These are phyloP conservation scores for Graphilbum ipis-grandicollis DNA, from an alignment of 2,329 filamentous ascomycete genomes.

Conservation along the genomic window DNA sequence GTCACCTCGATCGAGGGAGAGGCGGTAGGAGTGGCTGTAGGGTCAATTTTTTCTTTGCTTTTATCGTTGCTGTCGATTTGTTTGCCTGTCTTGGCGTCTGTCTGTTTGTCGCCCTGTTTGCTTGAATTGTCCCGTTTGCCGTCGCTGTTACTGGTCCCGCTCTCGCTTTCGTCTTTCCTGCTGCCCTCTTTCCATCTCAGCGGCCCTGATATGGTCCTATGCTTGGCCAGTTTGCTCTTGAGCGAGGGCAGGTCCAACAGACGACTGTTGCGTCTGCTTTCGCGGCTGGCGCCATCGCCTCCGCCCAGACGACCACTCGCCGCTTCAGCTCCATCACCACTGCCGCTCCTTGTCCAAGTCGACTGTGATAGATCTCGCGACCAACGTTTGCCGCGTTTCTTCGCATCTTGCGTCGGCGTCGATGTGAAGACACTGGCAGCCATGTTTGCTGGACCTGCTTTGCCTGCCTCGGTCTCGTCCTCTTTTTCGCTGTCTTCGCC, in stretches of 20 bases:
- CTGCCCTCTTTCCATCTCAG: conserved; percentile 9
- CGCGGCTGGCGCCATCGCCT: too few species aligned
- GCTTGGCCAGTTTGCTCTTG: conserved; percentile 23
- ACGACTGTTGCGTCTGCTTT: too few species aligned
- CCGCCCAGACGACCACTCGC: conserved; percentile 19
- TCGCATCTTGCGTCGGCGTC: conserved; percentile 1
- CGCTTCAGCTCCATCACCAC: conserved; percentile 9
- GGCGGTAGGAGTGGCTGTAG: too few species aligned
- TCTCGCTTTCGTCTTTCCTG: background rate
- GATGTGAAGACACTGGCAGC: conserved; percentile 5
- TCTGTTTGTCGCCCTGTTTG: background rate
- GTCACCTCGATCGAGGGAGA: conserved; percentile 14
- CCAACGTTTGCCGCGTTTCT: conserved; percentile 2
- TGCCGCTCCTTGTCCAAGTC: conserved; percentile 11
- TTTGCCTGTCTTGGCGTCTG: background rate
- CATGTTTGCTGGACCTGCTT: too few species aligned
- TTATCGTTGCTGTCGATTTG: background rate
- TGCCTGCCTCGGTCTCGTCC: conserved; percentile 48
- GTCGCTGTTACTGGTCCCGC: background rate
- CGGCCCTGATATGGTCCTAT: conserved; percentile 7
- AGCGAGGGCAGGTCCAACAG: conserved; percentile 48
- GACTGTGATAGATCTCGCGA: conserved; percentile 18
- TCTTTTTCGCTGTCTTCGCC: conserved; percentile 21
- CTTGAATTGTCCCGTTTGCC: background rate
- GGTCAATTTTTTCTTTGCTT: background rate